Conservation (phyloP, 169 alveolate genomes). For the Plasmodium adleri region DNA sequence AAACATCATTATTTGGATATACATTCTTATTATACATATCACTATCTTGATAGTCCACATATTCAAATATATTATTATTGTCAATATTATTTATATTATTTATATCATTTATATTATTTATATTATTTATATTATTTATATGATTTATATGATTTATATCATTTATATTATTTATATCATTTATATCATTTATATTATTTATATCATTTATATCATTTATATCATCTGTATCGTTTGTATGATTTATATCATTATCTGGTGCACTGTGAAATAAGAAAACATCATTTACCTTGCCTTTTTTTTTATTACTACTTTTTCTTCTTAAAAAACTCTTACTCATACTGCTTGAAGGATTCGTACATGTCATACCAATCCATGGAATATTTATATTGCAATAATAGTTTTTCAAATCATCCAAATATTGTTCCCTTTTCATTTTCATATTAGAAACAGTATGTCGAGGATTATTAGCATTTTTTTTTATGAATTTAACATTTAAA, state of each 20-base stretch:
- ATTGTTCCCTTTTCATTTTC: conserved; percentile 3
- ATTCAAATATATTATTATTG: too few species aligned
- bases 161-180: conserved; percentile 2
- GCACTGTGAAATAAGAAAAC: too few species aligned
- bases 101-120: conserved; percentile 17
- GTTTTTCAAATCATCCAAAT: conserved; percentile 7
- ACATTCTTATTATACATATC: too few species aligned
- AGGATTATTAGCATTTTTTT: neutral
- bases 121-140: conserved; percentile 23
- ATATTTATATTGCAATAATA: neutral
- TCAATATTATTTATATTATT: neutral
- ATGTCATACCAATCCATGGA: conserved; percentile 4
- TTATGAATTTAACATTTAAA: neutral
- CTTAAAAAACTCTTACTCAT: conserved; percentile 4
- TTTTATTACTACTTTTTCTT: conserved; percentile 22
- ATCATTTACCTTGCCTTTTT: neutral
- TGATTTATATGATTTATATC: conserved; percentile 29
- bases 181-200: neutral
- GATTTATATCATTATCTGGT: conserved; percentile 18
- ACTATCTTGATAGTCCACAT: too few species aligned
- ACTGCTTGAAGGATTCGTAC: neutral
- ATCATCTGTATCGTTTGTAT: neutral
- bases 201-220: conserved; percentile 30
- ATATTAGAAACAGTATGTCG: neutral
- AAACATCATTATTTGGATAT: too few species aligned